Evolutionary conservation across 805 yeast species (phyloP).

Genomic region (Spathaspora passalidarum): DNA sequence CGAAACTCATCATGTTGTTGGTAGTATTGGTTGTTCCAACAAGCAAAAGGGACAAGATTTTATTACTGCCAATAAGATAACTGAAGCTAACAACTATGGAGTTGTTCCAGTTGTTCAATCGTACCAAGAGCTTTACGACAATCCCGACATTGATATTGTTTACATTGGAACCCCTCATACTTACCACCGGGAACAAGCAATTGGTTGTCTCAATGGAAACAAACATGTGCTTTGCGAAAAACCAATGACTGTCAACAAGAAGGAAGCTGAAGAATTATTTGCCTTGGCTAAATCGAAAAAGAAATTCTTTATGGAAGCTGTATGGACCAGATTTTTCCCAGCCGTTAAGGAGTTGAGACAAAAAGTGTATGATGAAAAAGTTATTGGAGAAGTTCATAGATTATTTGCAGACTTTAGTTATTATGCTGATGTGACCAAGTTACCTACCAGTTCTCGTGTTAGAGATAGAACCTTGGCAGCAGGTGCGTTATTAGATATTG

Average conservation of each 20-base stretch:
- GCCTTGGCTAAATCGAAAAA: slow-evolving; percentile 42
- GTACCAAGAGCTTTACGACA: slow-evolving; percentile 45
- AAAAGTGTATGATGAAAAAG: slow-evolving; percentile 34
- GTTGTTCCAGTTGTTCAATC: slow-evolving; percentile 22
- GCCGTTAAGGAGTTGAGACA: slow-evolving; percentile 29
- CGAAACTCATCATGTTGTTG: slow-evolving; percentile 29
- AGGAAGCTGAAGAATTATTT: slow-evolving; percentile 41
- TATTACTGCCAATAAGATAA: slow-evolving; percentile 16
- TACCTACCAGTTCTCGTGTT: slow-evolving; percentile 33
- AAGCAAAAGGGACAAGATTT: slow-evolving; percentile 33
- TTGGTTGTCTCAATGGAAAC: slow-evolving; percentile 40
- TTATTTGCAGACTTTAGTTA: slow-evolving; percentile 42
- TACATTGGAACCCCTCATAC: slow-evolving; percentile 57
- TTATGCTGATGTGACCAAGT: slow-evolving; percentile 28
- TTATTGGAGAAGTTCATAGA: slow-evolving; percentile 46
- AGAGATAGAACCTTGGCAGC: slow-evolving; percentile 49
- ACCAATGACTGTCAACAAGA: slow-evolving; percentile 48
- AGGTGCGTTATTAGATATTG: slow-evolving; percentile 55
- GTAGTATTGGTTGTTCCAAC: slow-evolving; percentile 39
- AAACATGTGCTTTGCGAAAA: slow-evolving; percentile 56
- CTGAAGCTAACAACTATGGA: slow-evolving; percentile 20
- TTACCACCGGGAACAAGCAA: slow-evolving; percentile 45
- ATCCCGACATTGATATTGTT: slow-evolving; percentile 44
- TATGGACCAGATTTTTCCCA: slow-evolving; percentile 58
- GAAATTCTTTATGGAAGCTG: slow-evolving; percentile 55